Conservation (phyloP, 441 rosid genomes). For the Bocquillonia castaneifolia region DNA sequence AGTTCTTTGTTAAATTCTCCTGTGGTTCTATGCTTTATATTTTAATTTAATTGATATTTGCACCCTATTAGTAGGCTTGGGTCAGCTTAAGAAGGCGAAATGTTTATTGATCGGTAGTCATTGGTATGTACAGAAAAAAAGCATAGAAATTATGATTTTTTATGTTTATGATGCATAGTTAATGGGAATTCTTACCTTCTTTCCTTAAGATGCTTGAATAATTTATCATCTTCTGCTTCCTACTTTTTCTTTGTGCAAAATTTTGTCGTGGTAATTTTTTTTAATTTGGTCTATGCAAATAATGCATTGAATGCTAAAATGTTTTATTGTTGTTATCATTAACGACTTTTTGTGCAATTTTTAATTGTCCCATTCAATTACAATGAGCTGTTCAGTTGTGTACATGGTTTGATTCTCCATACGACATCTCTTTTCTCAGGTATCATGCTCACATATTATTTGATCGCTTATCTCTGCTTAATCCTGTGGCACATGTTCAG, state of each 20-base stretch:
- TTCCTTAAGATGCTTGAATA: neutral
- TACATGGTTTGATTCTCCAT: slow-evolving; percentile 10
- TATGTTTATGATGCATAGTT: neutral
- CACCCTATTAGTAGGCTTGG: neutral
- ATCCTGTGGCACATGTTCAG: slow-evolving; percentile 88
- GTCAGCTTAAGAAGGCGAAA: neutral
- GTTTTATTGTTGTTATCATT: neutral
- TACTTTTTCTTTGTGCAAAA: neutral
- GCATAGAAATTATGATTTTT: no score
- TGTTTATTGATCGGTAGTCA: neutral
- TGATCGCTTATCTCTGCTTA: slow-evolving; percentile 77
- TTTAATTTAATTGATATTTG: neutral
- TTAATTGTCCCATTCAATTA: neutral
- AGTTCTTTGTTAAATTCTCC: neutral
- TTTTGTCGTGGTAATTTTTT: neutral
- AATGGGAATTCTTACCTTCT: neutral
- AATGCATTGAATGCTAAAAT: neutral
- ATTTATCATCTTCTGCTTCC: neutral
- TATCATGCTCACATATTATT: slow-evolving; percentile 78
- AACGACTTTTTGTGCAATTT: neutral
- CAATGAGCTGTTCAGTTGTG: neutral
- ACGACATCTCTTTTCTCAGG: slow-evolving; percentile 44
- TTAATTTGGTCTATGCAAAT: neutral
- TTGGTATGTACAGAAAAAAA: neutral
- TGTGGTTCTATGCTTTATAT: neutral